phyloP scores from a whole-genome alignment of 2,329 filamentous ascomycete species.

The Ilyonectria sp. region DNA sequence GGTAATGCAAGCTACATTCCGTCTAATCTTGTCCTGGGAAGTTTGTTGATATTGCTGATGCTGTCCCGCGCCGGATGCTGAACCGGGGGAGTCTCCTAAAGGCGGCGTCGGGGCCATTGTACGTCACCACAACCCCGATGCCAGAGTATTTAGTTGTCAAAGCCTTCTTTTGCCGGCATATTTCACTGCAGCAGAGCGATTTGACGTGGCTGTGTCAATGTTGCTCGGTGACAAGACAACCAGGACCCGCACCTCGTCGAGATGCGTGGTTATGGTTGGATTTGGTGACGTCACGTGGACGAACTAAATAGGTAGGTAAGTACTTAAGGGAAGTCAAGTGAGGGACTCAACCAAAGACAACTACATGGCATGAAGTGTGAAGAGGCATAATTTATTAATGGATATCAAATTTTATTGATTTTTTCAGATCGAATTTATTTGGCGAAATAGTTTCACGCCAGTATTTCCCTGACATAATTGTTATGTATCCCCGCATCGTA shows the following conservation, averaged over 20 bases:
- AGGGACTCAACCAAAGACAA: neutral
- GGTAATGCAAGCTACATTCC: constrained; percentile 57
- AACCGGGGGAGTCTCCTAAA: constrained; percentile 47
- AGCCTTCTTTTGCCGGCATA: constrained; percentile 14
- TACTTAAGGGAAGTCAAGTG: neutral
- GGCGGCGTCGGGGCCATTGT: constrained; percentile 52
- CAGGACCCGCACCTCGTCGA: constrained; percentile 18
- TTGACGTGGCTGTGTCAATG: constrained; percentile 15
- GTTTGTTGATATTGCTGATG: constrained; percentile 29
- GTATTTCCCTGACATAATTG: neutral
- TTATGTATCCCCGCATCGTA: neutral
- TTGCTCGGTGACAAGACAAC: constrained; percentile 21
- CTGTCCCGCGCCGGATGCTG: constrained; percentile 42
- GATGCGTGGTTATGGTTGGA: constrained; percentile 16
- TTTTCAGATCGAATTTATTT: neutral
- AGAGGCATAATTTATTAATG: neutral
- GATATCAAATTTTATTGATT: neutral
- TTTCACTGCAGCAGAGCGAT: constrained; percentile 20
- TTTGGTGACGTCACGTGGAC: constrained; percentile 47
- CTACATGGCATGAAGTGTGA: neutral
- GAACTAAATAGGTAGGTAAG: constrained; percentile 18
- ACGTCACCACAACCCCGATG: constrained; percentile 38
- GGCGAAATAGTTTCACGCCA: neutral
- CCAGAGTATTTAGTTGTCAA: constrained; percentile 17
- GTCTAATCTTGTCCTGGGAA: constrained; percentile 50